Evolutionary conservation across 345 rosid genomes (phyloP).

Genomic region (Psidium guajava): DNA sequence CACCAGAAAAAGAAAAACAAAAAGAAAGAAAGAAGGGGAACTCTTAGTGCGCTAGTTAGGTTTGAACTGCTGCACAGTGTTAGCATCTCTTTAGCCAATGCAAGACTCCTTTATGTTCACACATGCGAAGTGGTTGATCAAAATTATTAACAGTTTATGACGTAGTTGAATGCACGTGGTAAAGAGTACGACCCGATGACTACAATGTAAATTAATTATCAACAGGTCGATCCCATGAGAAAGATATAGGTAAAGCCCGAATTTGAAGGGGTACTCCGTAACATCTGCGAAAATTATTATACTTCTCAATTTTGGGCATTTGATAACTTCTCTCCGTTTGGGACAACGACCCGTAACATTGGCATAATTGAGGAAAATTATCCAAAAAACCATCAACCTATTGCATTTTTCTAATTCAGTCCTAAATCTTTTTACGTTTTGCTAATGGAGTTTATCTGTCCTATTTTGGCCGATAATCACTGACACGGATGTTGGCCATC

Average conservation of each 20-base stretch:
- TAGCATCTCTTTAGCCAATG: background rate
- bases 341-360: background rate
- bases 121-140: background rate
- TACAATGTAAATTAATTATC: background rate
- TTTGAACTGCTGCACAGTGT: background rate
- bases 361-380: background rate
- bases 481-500: no score
- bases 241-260: background rate
- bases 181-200: background rate
- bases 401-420: no score
- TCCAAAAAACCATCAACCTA: no score
- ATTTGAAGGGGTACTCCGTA: background rate
- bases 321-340: background rate
- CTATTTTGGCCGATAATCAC: no score
- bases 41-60: background rate
- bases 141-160: background rate
- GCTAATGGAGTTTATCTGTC: no score
- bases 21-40: background rate
- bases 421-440: no score
- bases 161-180: background rate
- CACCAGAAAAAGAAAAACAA: background rate
- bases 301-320: background rate
- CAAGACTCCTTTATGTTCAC: background rate
- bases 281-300: background rate
- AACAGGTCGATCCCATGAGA: background rate